phyloP scores from a whole-genome alignment of 108 stramenopile species.

The Nitzschia sp. region DNA sequence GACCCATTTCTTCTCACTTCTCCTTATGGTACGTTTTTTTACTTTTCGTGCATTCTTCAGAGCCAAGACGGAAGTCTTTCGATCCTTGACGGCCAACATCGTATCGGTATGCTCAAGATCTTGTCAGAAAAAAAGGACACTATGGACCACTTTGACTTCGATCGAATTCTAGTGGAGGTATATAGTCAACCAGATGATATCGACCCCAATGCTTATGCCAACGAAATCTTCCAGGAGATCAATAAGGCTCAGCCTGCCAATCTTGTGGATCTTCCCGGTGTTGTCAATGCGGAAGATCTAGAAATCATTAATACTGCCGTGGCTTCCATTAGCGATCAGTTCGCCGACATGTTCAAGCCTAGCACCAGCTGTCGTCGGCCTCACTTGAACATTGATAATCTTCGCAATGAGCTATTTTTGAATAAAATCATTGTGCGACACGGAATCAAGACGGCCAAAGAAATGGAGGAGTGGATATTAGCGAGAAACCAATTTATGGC shows the following conservation, averaged over 20 bases:
- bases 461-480: conserved; percentile 56
- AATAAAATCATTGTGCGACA: conserved; percentile 60
- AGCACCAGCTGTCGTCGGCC: conserved; percentile 77
- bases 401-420: conserved; percentile 85
- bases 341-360: conserved; percentile 82
- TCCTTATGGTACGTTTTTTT: conserved; percentile 4
- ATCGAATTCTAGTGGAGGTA: conserved; percentile 81
- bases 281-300: conserved; percentile 50
- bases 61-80: conserved; percentile 56
- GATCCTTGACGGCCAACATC: conserved; percentile 90
- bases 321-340: conserved; percentile 42
- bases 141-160: conserved; percentile 52
- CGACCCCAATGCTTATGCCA: conserved; percentile 44
- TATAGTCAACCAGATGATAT: conserved; percentile 32
- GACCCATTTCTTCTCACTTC: background rate
- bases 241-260: conserved; percentile 88
- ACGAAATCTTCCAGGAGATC: conserved; percentile 80
- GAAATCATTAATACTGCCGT: conserved; percentile 67
- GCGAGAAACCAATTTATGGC: conserved; percentile 53
- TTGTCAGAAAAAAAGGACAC: conserved; percentile 43
- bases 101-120: conserved; percentile 81
- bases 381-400: conserved; percentile 84
- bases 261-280: conserved; percentile 77
- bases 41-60: conserved; percentile 15
- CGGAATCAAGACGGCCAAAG: conserved; percentile 44